Evolutionary conservation across 192 early-diverging fungal genomes (phyloP).

Genomic region (Coemansia brasiliensis): DNA sequence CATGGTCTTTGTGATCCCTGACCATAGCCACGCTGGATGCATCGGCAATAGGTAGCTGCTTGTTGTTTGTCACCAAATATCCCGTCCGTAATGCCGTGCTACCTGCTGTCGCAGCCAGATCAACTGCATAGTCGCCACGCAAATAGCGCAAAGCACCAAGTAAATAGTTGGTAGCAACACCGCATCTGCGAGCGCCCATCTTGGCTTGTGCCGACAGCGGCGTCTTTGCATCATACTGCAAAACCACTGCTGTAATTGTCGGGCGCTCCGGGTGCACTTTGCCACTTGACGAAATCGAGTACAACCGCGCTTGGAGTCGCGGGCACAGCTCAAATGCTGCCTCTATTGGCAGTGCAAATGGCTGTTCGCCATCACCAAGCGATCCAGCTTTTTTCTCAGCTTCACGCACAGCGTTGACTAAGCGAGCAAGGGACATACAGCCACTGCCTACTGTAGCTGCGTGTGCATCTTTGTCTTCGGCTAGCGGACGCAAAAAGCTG

Average conservation of each 20-base stretch:
- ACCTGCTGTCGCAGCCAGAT: slow-evolving; percentile 3
- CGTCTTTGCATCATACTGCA: slow-evolving; percentile 64
- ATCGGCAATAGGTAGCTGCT: slow-evolving; percentile 15
- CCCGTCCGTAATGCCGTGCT: slow-evolving; percentile 11
- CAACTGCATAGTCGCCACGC: slow-evolving; percentile 27
- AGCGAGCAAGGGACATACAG: slow-evolving; percentile 70
- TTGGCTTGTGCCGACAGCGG: slow-evolving; percentile 12
- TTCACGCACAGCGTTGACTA: slow-evolving; percentile 68
- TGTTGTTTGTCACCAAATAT: slow-evolving; percentile 12
- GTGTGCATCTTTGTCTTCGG: slow-evolving; percentile 71
- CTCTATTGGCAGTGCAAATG: slow-evolving; percentile 71
- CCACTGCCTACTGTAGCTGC: slow-evolving; percentile 60
- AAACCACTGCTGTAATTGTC: slow-evolving; percentile 84
- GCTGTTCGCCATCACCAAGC: slow-evolving; percentile 34
- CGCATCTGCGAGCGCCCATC: slow-evolving; percentile 62
- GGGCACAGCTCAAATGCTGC: slow-evolving; percentile 80
- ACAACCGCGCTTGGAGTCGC: slow-evolving; percentile 86
- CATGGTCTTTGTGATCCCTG: slow-evolving; percentile 22
- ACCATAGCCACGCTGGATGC: slow-evolving; percentile 18
- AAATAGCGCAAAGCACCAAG: slow-evolving; percentile 63
- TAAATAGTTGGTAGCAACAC: slow-evolving; percentile 89
- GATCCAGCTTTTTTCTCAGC: slow-evolving; percentile 25
- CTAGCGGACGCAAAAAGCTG: slow-evolving; percentile 57
- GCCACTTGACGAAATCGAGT: slow-evolving; percentile 94
- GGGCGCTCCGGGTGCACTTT: slow-evolving; percentile 74